phyloP scores from a whole-genome alignment of 148 eudicot genomes.

The Rhododendron griersonianum region DNA sequence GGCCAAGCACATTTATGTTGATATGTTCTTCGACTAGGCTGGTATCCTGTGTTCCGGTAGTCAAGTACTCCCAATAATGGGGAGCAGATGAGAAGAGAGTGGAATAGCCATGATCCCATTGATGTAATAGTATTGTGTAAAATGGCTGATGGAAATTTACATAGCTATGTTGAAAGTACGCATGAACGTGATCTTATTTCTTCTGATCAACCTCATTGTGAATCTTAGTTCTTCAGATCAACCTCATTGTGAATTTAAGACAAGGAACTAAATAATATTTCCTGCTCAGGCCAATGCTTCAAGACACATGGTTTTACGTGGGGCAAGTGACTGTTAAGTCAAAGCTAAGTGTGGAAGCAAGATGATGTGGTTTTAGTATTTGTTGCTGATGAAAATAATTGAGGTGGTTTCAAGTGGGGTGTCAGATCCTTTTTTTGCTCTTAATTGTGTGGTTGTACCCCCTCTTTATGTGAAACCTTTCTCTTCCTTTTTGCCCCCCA shows the following conservation, averaged over 20 bases:
- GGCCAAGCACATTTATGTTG: neutral
- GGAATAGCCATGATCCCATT: neutral
- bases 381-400: neutral
- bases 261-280: neutral
- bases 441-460: neutral
- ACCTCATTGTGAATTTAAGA: neutral
- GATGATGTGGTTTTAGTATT: neutral
- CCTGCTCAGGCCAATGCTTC: neutral
- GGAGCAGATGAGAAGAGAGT: neutral
- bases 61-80: neutral
- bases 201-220: neutral
- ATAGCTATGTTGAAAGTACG: neutral
- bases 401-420: neutral
- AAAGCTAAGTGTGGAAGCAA: neutral
- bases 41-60: neutral
- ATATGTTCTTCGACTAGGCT: neutral
- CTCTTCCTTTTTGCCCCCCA: neutral
- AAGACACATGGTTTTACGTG: neutral
- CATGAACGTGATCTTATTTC: neutral
- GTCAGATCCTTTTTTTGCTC: neutral
- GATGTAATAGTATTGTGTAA: neutral
- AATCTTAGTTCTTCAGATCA: neutral
- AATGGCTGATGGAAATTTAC: neutral
- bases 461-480: neutral
- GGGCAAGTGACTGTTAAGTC: neutral